Base-by-base conservation (phyloP, 2,329 filamentous ascomycete genomes). In the Aspergillus ibericus region DNA sequence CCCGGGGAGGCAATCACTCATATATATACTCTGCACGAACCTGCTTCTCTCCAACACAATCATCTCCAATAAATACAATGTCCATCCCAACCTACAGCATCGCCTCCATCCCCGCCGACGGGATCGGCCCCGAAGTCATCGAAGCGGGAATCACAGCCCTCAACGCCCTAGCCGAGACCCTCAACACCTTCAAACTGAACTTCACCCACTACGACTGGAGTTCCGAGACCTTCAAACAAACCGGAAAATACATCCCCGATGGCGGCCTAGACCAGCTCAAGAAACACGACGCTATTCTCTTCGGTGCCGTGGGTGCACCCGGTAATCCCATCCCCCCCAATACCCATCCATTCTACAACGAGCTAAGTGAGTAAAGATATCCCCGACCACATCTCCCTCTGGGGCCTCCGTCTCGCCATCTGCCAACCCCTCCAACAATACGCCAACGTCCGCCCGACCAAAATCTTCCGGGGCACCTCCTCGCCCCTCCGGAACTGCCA, bases 41-140 rank as follows among this genome's bases (percentile, higher is more conserved):
- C 2, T 9, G 9, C 12, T 9, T 32, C 9, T 9, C 29, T 32
- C 29, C 29, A 32, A 32, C 6, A 10, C 29, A 4, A 29, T 29
- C 27, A 10, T 9, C 9, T 10, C 29, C 29, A 10, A 10, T 32
- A n/a, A n/a, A n/a, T n/a, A n/a, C n/a, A n/a, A n/a, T n/a, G n/a
- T n/a, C n/a, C 53, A 86, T 89, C 60, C 35, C 35, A 3, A 47
- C 42, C 6, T 80, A 82, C 66, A 78, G 70, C 53, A 86, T 89
- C 60, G 86, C 86, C n/a, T 82, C 80, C 29, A 88, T 90, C 55
- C 86, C 87, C 0, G 88, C 85, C 7, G 88, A 90, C 67, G 88
- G 88, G 55, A 90, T 90, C 60, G 88, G 88, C 1, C 82, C 82
- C 1, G 88, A 90, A 71, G 87, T 90, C 10, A 84, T 88, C 71